A percentile compares a stretch with the other conserved stretches of the same genome.
phyloP scores from a whole-genome alignment of 345 rosid genomes.

The Salix suchowensis region DNA sequence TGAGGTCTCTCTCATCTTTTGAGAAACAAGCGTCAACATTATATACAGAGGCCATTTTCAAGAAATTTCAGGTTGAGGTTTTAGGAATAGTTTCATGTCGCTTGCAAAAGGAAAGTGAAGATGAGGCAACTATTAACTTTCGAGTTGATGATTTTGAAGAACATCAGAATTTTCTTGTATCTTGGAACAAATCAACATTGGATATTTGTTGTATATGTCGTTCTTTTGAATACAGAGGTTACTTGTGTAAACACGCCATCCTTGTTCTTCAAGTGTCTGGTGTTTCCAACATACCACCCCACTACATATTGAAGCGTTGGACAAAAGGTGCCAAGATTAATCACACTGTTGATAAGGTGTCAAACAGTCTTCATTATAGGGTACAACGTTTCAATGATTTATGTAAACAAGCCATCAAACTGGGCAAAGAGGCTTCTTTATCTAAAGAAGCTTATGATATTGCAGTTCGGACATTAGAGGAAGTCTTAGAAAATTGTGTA shows the following conservation, averaged over 20 bases:
- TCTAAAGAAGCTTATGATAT: constrained; percentile 36
- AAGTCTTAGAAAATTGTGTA: constrained; percentile 24
- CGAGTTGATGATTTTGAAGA: constrained; percentile 35
- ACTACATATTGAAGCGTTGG: constrained; percentile 39
- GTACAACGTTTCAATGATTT: constrained; percentile 39
- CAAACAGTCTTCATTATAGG: constrained; percentile 17
- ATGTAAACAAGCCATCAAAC: constrained; percentile 34
- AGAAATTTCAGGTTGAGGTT: constrained; percentile 44
- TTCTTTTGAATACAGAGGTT: constrained; percentile 41
- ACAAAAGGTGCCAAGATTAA: constrained; percentile 33
- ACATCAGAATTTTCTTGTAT: constrained; percentile 22
- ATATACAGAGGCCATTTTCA: constrained; percentile 35
- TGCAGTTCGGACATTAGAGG: constrained; percentile 37
- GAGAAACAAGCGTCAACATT: constrained; percentile 38
- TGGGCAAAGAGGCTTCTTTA: constrained; percentile 39
- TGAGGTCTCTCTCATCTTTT: constrained; percentile 32
- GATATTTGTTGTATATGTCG: constrained; percentile 36
- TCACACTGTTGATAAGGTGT: constrained; percentile 17
- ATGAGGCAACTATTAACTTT: constrained; percentile 23
- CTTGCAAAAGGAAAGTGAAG: constrained; percentile 28
- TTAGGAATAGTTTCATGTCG: constrained; percentile 39
- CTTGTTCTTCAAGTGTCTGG: constrained; percentile 43
- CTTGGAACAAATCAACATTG: constrained; percentile 31
- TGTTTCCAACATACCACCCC: constrained; percentile 28
- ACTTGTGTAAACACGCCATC: constrained; percentile 42